Evolutionary conservation across 225 moss, liverwort and hornwort genomes (phyloP).

Genomic region (Bryum argenteum): DNA sequence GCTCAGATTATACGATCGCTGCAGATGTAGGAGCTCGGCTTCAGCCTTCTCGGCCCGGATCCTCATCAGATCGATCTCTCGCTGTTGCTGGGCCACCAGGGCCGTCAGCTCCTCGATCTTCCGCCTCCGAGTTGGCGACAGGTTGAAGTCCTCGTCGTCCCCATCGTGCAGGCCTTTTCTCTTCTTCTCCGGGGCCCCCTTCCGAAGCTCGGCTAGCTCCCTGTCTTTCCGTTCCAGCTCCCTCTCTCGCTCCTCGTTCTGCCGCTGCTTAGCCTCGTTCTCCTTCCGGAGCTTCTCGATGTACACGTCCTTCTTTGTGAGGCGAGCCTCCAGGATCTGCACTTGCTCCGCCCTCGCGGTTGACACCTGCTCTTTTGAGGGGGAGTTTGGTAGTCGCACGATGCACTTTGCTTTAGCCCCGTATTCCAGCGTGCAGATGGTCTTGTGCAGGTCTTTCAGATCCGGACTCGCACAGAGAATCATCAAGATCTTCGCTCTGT

Average conservation of each 20-base stretch:
- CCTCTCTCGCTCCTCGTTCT: slow-evolving; percentile 49
- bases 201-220: slow-evolving; percentile 55
- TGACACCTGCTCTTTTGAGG: slow-evolving; percentile 66
- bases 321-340: slow-evolving; percentile 64
- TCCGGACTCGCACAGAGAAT: slow-evolving; percentile 85
- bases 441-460: slow-evolving; percentile 76
- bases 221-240: slow-evolving; percentile 56
- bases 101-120: slow-evolving; percentile 71
- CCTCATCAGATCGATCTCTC: slow-evolving; percentile 65
- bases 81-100: slow-evolving; percentile 63
- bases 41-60: slow-evolving; percentile 82
- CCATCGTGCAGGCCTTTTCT: slow-evolving; percentile 58
- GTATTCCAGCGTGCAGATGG: slow-evolving; percentile 79
- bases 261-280: slow-evolving; percentile 56
- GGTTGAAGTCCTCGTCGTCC: slow-evolving; percentile 47
- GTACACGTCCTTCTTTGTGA: slow-evolving; percentile 70
- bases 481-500: slow-evolving; percentile 87
- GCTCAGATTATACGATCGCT: slow-evolving; percentile 63
- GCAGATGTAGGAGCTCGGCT: slow-evolving; percentile 72
- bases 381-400: slow-evolving; percentile 78
- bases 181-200: slow-evolving; percentile 40
- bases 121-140: slow-evolving; percentile 43
- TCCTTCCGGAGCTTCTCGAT: slow-evolving; percentile 67
- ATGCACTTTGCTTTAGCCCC: slow-evolving; percentile 95
- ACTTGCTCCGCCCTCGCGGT: slow-evolving; percentile 60